phyloP scores from a whole-genome alignment of 805 yeast genomes.

The Kuraishia ogatae region DNA sequence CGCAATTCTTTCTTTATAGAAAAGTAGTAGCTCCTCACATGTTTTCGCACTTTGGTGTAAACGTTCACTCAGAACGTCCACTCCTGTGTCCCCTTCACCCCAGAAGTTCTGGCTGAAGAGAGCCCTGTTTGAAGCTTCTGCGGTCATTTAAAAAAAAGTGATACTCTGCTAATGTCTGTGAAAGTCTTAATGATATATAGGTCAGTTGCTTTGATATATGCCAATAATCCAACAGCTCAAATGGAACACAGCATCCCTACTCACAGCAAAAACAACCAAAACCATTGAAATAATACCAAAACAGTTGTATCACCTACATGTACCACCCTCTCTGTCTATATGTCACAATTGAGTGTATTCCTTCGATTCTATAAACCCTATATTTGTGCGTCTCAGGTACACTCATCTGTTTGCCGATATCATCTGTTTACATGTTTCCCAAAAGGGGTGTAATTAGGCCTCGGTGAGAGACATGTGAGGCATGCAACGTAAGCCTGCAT shows the following conservation, averaged over 20 bases:
- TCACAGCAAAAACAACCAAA: too few species aligned
- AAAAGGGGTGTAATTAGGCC: neutral
- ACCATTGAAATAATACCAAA: too few species aligned
- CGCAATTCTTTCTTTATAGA: constrained; percentile 45
- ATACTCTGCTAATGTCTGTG: neutral
- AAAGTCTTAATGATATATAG: neutral
- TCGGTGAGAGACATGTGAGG: neutral
- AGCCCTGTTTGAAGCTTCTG: neutral
- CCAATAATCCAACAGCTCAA: too few species aligned
- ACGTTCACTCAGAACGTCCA: constrained; percentile 41
- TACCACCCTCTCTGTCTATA: too few species aligned
- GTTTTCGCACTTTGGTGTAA: constrained; percentile 55
- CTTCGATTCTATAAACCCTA: neutral
- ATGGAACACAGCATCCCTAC: too few species aligned
- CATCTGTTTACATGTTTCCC: neutral
- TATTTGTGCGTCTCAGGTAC: neutral
- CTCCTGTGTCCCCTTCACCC: constrained; percentile 56
- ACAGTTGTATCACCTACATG: too few species aligned
- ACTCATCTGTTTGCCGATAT: neutral
- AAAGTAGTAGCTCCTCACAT: constrained; percentile 36
- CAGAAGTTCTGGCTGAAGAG: constrained; percentile 23
- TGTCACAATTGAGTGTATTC: too few species aligned
- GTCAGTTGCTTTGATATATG: neutral
- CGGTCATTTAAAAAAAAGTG: neutral
- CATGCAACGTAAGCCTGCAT: neutral